A percentile compares a stretch with the other conserved stretches of the same genome.
These are phyloP conservation scores for Erigeron canadensis DNA, from an alignment of 129 eudicot genomes.

Conservation along the genomic window DNA sequence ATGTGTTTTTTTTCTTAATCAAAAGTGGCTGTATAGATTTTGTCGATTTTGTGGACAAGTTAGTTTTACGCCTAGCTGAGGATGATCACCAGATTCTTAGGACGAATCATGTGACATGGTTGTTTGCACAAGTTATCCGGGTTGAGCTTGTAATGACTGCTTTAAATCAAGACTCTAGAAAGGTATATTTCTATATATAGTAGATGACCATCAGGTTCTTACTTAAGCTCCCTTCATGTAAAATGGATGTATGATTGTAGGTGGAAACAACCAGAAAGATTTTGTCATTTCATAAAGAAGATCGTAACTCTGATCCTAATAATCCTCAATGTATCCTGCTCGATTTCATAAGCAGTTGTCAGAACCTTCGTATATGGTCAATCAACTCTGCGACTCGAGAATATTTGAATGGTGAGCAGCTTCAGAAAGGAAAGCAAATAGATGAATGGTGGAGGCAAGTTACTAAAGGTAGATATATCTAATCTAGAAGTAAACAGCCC, in stretches of 20 bases:
- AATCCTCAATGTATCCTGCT: conserved; percentile 85
- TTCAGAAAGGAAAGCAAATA: conserved; percentile 96
- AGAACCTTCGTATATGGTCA: conserved; percentile 92
- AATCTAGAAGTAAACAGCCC: background rate
- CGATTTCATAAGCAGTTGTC: conserved; percentile 97
- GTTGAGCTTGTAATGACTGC: conserved; percentile 96
- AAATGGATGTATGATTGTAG: conserved; percentile 36
- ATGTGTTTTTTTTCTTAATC: conserved; percentile 80
- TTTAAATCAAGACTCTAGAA: conserved; percentile 78
- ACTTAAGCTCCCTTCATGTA: conserved; percentile 14
- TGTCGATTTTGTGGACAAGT: conserved; percentile 95
- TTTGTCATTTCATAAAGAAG: conserved; percentile 89
- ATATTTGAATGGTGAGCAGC: conserved; percentile 78
- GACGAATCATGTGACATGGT: conserved; percentile 97
- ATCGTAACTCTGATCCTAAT: conserved; percentile 82
- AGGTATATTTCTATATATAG: conserved; percentile 43
- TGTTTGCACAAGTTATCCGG: conserved; percentile 88
- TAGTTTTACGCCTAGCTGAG: conserved; percentile 79
- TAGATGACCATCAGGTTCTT: background rate
- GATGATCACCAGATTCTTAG: conserved; percentile 83
- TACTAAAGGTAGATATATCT: conserved; percentile 60
- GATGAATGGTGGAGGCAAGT: conserved; percentile 99
- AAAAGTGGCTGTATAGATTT: conserved; percentile 97
- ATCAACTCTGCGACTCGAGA: conserved; percentile 78
- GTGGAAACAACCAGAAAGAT: conserved; percentile 89